Percentiles rank a stretch among this genome's conserved stretches.
Evolutionary conservation across 345 rosid species (phyloP).

Genomic region (Bruguiera parviflora): DNA sequence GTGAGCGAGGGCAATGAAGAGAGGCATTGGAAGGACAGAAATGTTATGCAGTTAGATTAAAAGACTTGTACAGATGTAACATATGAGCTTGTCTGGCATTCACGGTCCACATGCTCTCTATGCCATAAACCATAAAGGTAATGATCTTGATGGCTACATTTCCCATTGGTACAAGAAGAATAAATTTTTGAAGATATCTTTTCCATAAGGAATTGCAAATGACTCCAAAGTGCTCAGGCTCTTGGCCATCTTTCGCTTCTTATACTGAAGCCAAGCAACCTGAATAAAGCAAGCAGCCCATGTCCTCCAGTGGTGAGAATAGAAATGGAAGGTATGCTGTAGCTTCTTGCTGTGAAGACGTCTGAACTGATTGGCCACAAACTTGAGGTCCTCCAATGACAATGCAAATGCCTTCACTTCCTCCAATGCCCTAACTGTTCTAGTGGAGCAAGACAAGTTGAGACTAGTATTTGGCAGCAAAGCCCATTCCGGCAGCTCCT

Average conservation of each 20-base stretch:
- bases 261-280: slow-evolving; percentile 83
- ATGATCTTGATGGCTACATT: neutral
- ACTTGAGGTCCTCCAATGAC: slow-evolving; percentile 84
- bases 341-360: slow-evolving; percentile 92
- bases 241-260: slow-evolving; percentile 53
- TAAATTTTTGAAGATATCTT: neutral
- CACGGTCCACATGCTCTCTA: too few species aligned
- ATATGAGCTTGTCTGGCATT: too few species aligned
- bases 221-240: slow-evolving; percentile 47
- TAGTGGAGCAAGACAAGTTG: slow-evolving; percentile 82
- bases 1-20: too few species aligned
- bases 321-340: slow-evolving; percentile 84
- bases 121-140: neutral
- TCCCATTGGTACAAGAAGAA: neutral
- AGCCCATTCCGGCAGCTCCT: slow-evolving; percentile 95
- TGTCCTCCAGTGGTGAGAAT: slow-evolving; percentile 95
- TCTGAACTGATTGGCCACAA: slow-evolving; percentile 87
- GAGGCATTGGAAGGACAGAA: too few species aligned
- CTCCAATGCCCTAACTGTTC: slow-evolving; percentile 76
- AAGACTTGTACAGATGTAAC: too few species aligned
- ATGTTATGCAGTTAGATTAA: too few species aligned
- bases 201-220: slow-evolving; percentile 9
- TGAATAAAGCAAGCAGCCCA: slow-evolving; percentile 96
- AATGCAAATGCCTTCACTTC: slow-evolving; percentile 97
- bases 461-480: slow-evolving; percentile 70